These are phyloP conservation scores for Byssochlamys sp. DNA, from an alignment of 2,329 filamentous ascomycete species.

Conservation along the genomic window DNA sequence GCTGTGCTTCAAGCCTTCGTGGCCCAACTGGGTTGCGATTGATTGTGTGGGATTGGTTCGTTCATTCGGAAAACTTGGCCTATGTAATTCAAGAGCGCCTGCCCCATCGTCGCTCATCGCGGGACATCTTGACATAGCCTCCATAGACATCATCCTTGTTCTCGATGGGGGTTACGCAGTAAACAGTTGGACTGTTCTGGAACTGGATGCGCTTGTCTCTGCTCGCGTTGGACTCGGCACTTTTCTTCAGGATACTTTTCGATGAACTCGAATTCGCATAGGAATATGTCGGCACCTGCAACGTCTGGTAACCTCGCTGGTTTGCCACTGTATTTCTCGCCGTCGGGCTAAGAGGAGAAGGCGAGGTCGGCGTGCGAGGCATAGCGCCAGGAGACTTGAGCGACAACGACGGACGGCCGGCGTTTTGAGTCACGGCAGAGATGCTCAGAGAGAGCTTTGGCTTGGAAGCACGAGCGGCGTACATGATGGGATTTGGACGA, in stretches of 20 bases:
- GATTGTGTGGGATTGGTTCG: too few species aligned
- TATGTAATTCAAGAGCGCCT: conserved; percentile 22
- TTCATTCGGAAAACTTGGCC: background rate
- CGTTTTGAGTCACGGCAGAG: conserved; percentile 23
- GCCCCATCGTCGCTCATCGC: conserved; percentile 39
- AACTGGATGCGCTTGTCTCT: conserved; percentile 35
- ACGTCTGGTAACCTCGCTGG: conserved; percentile 29
- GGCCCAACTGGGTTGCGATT: background rate
- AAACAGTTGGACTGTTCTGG: conserved; percentile 33
- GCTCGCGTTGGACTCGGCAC: conserved; percentile 6
- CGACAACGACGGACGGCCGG: conserved; percentile 29
- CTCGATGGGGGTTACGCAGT: conserved; percentile 41
- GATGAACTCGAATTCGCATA: conserved; percentile 37
- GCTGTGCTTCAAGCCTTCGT: background rate
- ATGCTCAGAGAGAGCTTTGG: conserved; percentile 42
- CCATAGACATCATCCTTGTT: conserved; percentile 41
- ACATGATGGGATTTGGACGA: conserved; percentile 10
- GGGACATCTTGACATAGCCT: conserved; percentile 35
- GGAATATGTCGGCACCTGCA: conserved; percentile 31
- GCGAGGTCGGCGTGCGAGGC: conserved; percentile 36
- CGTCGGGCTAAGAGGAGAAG: conserved; percentile 34
- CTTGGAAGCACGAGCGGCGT: conserved; percentile 31
- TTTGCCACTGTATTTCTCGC: conserved; percentile 29
- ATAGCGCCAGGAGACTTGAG: conserved; percentile 34
- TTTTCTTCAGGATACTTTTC: conserved; percentile 41